Conservation (phyloP, 176 grass and related monocot species). For the Rhynchospora breviuscula region DNA sequence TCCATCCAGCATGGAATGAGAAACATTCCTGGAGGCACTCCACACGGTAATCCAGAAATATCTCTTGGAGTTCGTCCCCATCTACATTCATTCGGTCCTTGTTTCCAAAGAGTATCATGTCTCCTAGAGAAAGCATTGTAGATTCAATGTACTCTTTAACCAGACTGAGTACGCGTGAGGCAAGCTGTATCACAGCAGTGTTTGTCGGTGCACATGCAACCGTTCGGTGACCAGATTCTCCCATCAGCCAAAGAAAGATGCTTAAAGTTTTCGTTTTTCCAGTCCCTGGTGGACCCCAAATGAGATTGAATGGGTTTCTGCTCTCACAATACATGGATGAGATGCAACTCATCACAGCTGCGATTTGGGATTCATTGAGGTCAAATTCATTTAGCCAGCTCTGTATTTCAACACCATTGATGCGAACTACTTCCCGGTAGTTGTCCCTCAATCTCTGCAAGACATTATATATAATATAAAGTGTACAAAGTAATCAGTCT, state of each 20-base stretch:
- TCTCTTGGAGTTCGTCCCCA: conserved; percentile 16
- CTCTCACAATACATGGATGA: conserved; percentile 17
- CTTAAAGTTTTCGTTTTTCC: conserved; percentile 75
- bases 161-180: conserved; percentile 34
- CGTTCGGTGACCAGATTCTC: conserved; percentile 19
- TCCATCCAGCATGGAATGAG: conserved; percentile 34
- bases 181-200: conserved; percentile 51
- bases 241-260: conserved; percentile 16
- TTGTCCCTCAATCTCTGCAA: background rate
- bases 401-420: background rate
- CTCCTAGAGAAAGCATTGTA: conserved; percentile 15
- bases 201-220: conserved; percentile 62
- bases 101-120: conserved; percentile 58
- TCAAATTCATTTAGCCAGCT: conserved; percentile 22
- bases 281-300: conserved; percentile 70
- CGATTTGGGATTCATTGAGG: conserved; percentile 45
- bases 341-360: conserved; percentile 35
- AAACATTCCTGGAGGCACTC: conserved; percentile 31
- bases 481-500: background rate
- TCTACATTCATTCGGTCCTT: conserved; percentile 26
- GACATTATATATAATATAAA: background rate
- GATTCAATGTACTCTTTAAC: background rate
- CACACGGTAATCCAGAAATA: conserved; percentile 49
- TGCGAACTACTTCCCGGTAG: background rate
- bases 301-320: conserved; percentile 35